A percentile compares a stretch with the other conserved stretches of the same genome.
Conservation (phyloP, 208 protist species). For the Crithidia mellificae region DNA sequence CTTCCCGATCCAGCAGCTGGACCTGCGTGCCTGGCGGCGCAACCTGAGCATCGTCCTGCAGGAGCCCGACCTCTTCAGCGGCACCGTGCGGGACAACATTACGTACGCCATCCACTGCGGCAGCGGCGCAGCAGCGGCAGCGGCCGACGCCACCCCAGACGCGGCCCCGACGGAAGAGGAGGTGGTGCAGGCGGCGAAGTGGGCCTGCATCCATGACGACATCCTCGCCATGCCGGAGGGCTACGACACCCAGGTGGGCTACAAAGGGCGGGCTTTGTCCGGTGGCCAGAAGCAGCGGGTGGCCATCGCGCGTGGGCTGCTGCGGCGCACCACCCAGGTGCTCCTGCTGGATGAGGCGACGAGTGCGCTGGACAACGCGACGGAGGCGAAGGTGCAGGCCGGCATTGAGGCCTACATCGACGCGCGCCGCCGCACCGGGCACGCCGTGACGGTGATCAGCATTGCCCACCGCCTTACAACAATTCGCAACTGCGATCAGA, state of each 20-base stretch:
- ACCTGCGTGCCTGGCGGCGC: conserved; percentile 56
- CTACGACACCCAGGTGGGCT: conserved; percentile 71
- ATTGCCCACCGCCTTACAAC: conserved; percentile 87
- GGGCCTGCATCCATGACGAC: conserved; percentile 43
- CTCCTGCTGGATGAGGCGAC: conserved; percentile 88
- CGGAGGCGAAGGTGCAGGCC: conserved; percentile 75
- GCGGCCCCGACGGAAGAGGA: conserved; percentile 42
- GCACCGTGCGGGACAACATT: conserved; percentile 76
- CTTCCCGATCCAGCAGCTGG: conserved; percentile 32
- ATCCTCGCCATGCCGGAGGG: conserved; percentile 42
- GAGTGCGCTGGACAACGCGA: conserved; percentile 77
- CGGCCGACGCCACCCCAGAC: no score
- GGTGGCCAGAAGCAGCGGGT: conserved; percentile 80
- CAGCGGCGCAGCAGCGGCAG: no score
- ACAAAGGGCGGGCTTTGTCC: conserved; percentile 54
- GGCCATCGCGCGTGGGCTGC: conserved; percentile 68
- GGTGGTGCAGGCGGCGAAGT: conserved; percentile 42
- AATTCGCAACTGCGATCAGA: conserved; percentile 72
- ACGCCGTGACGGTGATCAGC: conserved; percentile 65
- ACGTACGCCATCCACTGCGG: conserved; percentile 53
- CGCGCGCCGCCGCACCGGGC: conserved; percentile 40
- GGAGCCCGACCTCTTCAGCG: conserved; percentile 77
- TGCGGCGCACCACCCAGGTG: conserved; percentile 61
- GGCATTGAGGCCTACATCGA: conserved; percentile 57
- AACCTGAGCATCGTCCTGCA: conserved; percentile 81